Evolutionary conservation across 257 asterid genomes (phyloP), one percentile per base, ranked within the genome.

Genomic region (Nicotiana attenuata): DNA sequence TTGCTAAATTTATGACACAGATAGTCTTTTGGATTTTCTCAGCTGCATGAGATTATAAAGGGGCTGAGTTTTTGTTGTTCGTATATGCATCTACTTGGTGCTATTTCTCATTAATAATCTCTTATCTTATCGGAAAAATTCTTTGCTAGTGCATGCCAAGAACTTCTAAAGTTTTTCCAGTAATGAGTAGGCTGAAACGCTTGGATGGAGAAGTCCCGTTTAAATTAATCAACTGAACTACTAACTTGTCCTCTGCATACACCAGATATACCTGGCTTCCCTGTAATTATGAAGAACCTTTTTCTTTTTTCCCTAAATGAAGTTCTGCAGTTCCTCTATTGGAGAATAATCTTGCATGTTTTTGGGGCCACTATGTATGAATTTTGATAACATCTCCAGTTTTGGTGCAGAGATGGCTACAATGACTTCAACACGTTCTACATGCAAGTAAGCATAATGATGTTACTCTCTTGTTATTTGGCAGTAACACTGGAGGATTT

Each of bases 381-480:
- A 61, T 81, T 88, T 53, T 64, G 87, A 91, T 85, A 78, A 81
- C 85, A 80, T 64, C 78, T 66, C 66, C 85, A 76, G 57, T 81
- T 14, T 92, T 81, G 64, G 64, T 87, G 94, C 98, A 96, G 99
- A 96, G 98, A 96, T 66, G 99, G 99, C 68, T 96, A 96, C 94
- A 96, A 96, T 67, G 99, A 96, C 93, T 96, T 96, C 94, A 96
- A 96, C 83, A 96, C 99, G 45, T 96, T 96, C 90, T 96, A 96
- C 89, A 89, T 96, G 98, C 99, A 96, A 89, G 99, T 94, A 92
- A 94, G 97, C 57, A 53, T 83, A 77, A 28, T 85, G 75, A 84
- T 65, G 31, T 78, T 85, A 81, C 79, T 28, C 86, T 64, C 76
- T 77, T 82, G 35, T 80, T 57, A 64, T 75, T 81, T 76, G 86